These are phyloP conservation scores for Pseudognaphalium luteoalbum DNA, from an alignment of 129 eudicot species.

Conservation along the genomic window DNA sequence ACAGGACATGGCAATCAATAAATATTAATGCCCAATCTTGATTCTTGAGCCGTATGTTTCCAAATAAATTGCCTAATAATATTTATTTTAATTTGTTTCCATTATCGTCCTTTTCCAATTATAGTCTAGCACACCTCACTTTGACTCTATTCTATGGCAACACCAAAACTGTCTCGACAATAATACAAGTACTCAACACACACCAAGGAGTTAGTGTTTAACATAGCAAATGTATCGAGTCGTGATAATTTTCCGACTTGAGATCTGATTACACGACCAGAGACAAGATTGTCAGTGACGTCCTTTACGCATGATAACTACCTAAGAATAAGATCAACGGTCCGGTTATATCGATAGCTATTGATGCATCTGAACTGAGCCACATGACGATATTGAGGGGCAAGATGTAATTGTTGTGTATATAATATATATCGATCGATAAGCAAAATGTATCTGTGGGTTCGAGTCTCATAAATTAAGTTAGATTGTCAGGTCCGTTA, in stretches of 20 bases:
- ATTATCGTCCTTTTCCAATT: conserved; percentile 18
- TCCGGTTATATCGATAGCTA: too few relatives aligned
- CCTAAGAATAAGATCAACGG: too few relatives aligned
- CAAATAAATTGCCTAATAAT: conserved; percentile 4
- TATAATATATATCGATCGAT: not conserved
- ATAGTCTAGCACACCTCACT: conserved; percentile 9
- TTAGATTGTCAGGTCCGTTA: too few relatives aligned
- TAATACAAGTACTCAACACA: not conserved
- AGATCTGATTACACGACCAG: conserved; percentile 63
- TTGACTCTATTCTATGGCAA: conserved; percentile 14
- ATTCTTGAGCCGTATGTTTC: conserved; percentile 24
- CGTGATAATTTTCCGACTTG: too few relatives aligned
- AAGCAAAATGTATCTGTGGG: not conserved
- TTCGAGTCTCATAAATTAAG: too few relatives aligned
- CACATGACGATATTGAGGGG: too few relatives aligned
- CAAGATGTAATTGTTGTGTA: not conserved
- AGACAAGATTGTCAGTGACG: conserved; percentile 26
- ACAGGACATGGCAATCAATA: not conserved
- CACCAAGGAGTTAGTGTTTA: not conserved
- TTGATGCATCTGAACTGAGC: too few relatives aligned
- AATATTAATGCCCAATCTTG: not conserved
- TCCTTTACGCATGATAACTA: too few relatives aligned
- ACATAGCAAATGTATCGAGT: too few relatives aligned
- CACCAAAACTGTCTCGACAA: conserved; percentile 10
- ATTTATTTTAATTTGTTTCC: not conserved